Conservation (phyloP, 345 rosid species). For the Excoecaria agallocha region DNA sequence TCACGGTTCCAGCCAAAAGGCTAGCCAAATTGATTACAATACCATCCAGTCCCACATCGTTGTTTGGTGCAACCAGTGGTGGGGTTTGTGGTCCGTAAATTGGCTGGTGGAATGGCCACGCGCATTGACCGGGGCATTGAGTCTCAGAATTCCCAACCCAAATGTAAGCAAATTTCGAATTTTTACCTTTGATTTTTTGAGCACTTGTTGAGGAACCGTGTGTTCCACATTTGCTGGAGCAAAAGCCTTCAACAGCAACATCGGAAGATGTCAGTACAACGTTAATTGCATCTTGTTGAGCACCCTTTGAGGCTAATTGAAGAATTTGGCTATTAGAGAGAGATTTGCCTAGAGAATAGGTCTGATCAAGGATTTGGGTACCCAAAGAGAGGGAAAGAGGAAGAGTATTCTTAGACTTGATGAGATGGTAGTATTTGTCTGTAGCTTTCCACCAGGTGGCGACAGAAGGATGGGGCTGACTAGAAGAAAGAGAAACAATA, state of each 20-base stretch:
- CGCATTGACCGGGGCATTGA: conserved; percentile 34
- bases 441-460: conserved; percentile 25
- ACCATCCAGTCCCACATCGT: conserved; percentile 32
- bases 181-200: conserved; percentile 7
- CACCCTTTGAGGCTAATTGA: conserved; percentile 22
- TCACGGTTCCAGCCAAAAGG: conserved; percentile 32
- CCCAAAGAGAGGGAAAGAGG: conserved; percentile 13
- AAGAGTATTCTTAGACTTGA: conserved; percentile 11
- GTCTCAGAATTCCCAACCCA: conserved; percentile 37
- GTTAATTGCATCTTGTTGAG: conserved; percentile 20
- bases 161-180: conserved; percentile 24
- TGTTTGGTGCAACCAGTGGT: conserved; percentile 25
- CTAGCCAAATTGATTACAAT: conserved; percentile 28
- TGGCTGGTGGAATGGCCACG: conserved; percentile 37
- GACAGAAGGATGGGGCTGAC: conserved; percentile 16
- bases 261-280: conserved; percentile 27
- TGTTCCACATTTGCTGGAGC: conserved; percentile 26
- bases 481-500: conserved; percentile 15
- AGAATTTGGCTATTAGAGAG: conserved; percentile 22
- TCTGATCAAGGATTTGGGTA: conserved; percentile 20
- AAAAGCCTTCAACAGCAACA: conserved; percentile 29
- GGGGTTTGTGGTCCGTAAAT: conserved; percentile 31
- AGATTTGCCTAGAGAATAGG: conserved; percentile 26
- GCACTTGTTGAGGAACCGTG: conserved; percentile 21
- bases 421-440: conserved; percentile 20